These are phyloP conservation scores for Atkinsonella hypoxylon DNA, from an alignment of 2,329 filamentous ascomycete species.

Conservation along the genomic window DNA sequence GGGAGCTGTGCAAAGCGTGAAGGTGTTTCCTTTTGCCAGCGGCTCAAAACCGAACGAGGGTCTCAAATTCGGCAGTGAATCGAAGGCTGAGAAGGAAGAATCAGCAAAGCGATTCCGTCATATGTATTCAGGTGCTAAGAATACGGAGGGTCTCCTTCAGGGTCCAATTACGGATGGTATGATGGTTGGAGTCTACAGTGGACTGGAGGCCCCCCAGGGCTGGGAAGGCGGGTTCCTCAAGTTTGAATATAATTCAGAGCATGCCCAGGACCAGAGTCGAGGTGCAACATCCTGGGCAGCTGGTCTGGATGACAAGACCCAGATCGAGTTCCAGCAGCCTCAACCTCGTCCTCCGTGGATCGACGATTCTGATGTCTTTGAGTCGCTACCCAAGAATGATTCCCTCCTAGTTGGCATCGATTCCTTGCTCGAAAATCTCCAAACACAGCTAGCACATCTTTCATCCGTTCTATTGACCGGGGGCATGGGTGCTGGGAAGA, in stretches of 20 bases:
- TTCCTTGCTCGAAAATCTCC: slow-evolving; percentile 56
- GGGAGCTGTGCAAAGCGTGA: slow-evolving; percentile 53
- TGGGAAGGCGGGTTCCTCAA: slow-evolving; percentile 80
- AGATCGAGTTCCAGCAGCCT: slow-evolving; percentile 64
- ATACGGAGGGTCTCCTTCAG: slow-evolving; percentile 52
- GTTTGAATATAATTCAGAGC: slow-evolving; percentile 44
- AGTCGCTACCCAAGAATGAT: slow-evolving; percentile 42
- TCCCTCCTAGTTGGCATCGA: slow-evolving; percentile 77
- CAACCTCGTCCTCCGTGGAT: slow-evolving; percentile 53
- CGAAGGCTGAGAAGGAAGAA: slow-evolving; percentile 71
- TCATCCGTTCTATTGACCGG: slow-evolving; percentile 87
- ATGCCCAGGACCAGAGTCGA: slow-evolving; percentile 29
- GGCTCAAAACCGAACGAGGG: slow-evolving; percentile 47
- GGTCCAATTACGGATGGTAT: slow-evolving; percentile 87
- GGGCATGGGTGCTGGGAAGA: slow-evolving; percentile 83
- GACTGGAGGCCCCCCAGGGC: slow-evolving; percentile 39
- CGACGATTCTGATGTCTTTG: slow-evolving; percentile 30
- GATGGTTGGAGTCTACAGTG: slow-evolving; percentile 50
- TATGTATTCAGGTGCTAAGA: slow-evolving; percentile 50
- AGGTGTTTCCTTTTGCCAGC: slow-evolving; percentile 67
- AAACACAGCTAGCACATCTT: slow-evolving; percentile 66
- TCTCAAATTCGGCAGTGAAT: slow-evolving; percentile 79
- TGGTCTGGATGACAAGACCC: slow-evolving; percentile 61
- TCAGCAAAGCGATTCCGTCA: slow-evolving; percentile 58
- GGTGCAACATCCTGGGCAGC: slow-evolving; percentile 56